Conservation (phyloP, 495 filamentous ascomycete genomes). For the Glarea lozoyensis region DNA sequence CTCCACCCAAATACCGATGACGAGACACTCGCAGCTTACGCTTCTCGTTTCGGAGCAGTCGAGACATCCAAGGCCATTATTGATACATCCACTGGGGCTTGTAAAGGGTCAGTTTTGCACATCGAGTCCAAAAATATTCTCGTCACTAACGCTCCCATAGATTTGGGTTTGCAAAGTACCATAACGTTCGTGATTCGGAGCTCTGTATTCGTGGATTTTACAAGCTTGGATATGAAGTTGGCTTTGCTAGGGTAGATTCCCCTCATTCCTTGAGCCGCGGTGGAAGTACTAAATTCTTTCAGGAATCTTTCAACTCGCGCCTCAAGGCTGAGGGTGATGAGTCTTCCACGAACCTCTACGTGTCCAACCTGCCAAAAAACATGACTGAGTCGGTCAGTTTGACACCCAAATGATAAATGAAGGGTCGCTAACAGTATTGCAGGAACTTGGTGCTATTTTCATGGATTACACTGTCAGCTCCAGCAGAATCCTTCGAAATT, state of each 20-base stretch:
- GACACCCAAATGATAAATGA: neutral
- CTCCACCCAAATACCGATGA: conserved; percentile 92
- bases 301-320: conserved; percentile 95
- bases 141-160: conserved; percentile 31
- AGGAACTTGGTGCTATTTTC: conserved; percentile 74
- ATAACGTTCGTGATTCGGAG: conserved; percentile 78
- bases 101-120: conserved; percentile 69
- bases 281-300: conserved; percentile 14
- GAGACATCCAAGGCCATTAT: conserved; percentile 96
- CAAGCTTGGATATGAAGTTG: conserved; percentile 88
- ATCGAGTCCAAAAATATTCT: neutral
- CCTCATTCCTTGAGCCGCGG: conserved; percentile 8
- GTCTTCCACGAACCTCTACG: conserved; percentile 86
- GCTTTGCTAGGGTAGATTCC: conserved; percentile 71
- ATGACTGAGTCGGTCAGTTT: conserved; percentile 79
- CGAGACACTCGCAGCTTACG: conserved; percentile 74
- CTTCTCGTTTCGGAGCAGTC: conserved; percentile 78
- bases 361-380: conserved; percentile 85
- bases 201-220: conserved; percentile 95
- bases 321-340: conserved; percentile 87
- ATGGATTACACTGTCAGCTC: conserved; percentile 76
- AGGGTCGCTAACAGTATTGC: conserved; percentile 14
- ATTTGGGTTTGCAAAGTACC: conserved; percentile 94
- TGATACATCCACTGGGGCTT: conserved; percentile 78
- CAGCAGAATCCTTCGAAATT: conserved; percentile 85